These are phyloP conservation scores for Gelatoporia subvermispora DNA, from an alignment of 768 basidiomycete species.

Conservation along the genomic window DNA sequence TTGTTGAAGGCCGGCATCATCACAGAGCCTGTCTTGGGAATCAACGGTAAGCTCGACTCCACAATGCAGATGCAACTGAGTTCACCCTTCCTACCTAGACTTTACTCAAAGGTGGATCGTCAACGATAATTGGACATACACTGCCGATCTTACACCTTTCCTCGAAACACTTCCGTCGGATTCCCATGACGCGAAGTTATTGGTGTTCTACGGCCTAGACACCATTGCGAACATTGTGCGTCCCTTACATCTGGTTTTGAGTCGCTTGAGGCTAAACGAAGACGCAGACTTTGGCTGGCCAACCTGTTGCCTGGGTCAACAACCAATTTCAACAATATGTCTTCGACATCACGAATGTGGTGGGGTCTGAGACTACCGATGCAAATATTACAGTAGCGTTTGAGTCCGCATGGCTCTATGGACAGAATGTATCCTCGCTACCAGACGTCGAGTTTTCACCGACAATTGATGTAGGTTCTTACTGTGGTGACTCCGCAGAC, in stretches of 20 bases:
- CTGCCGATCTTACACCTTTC: slow-evolving; percentile 46
- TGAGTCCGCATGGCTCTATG: slow-evolving; percentile 51
- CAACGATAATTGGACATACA: slow-evolving; percentile 57
- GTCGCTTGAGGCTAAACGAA: not conserved
- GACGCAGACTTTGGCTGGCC: slow-evolving; percentile 41
- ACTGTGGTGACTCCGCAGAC: not conserved
- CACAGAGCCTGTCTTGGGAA: slow-evolving; percentile 46
- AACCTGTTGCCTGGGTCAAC: slow-evolving; percentile 53
- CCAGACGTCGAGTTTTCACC: slow-evolving; percentile 46
- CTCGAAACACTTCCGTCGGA: slow-evolving; percentile 19
- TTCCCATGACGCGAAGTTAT: slow-evolving; percentile 31
- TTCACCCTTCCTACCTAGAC: slow-evolving; percentile 27
- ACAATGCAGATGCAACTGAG: not conserved
- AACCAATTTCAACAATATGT: slow-evolving; percentile 53
- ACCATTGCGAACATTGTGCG: slow-evolving; percentile 52
- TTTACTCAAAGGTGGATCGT: slow-evolving; percentile 53
- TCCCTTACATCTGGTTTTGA: not conserved
- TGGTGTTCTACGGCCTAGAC: slow-evolving; percentile 55
- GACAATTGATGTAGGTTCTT: slow-evolving; percentile 22
- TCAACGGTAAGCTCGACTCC: slow-evolving; percentile 38
- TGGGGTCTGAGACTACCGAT: slow-evolving; percentile 28
- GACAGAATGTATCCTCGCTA: slow-evolving; percentile 44
- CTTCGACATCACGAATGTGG: slow-evolving; percentile 43
- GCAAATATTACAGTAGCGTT: slow-evolving; percentile 46
- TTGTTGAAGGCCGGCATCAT: slow-evolving; percentile 47